Base-by-base conservation (phyloP, 2,329 filamentous ascomycete species). In the Stemphylium lycopersici region DNA sequence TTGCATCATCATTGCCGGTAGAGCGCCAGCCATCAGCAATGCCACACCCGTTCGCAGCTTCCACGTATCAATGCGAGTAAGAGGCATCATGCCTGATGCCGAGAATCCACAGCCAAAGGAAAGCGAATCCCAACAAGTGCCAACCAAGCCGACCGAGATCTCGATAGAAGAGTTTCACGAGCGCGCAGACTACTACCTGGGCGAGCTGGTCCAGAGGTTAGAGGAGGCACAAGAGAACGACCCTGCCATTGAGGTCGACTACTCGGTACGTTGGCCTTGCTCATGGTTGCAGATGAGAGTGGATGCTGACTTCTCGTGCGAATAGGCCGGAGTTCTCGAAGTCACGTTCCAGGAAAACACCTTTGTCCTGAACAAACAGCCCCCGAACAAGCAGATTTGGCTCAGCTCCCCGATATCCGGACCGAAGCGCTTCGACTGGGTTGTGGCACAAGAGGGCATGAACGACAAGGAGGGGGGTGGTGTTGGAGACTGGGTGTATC, bases 361-460 rank as follows among this genome's bases (percentile, higher is more conserved):
- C 26, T 99, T 96, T 73, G 90, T 99, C 56, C 84, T 99, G 78
- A 99, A 99, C 84, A 99, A 99, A 78, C 95, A 99, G 76, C 95
- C 95, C 0, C 92, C 93, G 16, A 98, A 97, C 82, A 95, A 92
- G 81, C 95, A 88, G 69, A 96, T 99, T 71, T 99, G 95, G 95
- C 86, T 98, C 40, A 95, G 91, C 33, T 96, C 91, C 38, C 95
- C 95, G 3, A 81, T 91, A 48, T 93, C 90, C 5, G 95, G 95
- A 0, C 95, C 95, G 12, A 97, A 97, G 79, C 88, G 93, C 54
- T 99, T 89, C 79, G 93, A 98, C 76, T 99, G 90, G 84, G 89
- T 96, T 50, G 74, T 93, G 45, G 66, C 80, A 41, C 86, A 87
- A 54, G 90, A 95, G 66, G 81, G 84, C 29, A 89, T 92, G 80